Evolutionary conservation across 1,284 basidiomycete species (phyloP), one percentile per base, ranked within the genome.

Genomic region (Tetrapyrgos nigripes): DNA sequence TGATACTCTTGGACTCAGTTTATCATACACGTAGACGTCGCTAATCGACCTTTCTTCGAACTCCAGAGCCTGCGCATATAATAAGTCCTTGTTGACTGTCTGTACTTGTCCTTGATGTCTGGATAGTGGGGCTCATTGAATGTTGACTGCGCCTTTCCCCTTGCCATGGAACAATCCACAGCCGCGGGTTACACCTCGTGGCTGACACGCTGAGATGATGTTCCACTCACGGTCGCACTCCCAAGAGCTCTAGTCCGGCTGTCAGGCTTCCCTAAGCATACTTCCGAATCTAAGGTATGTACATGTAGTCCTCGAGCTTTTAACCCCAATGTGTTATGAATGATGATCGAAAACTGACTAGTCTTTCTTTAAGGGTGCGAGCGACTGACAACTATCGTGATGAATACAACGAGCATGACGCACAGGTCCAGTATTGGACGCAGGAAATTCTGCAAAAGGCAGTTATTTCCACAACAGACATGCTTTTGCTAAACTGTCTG

Each of bases 141-240:
- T 9, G 37, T n/a, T 40, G 4, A 40, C 37, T 40, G 37, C 37
- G 37, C 13, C 17, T 8, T 40, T 11, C 17, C 37, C 37, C 19
- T 40, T 17, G 13, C 19, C 17, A 17, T 17, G 37, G 26, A 45
- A 27, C 19, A 31, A 45, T 26, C 17, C 21, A 13, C 26, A 31
- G 29, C 21, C 37, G 19, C 37, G 19, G 17, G 13, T 40, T 33
- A 48, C 29, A 49, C 50, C 66, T 67, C 66, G 43, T 67, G 66
- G 60, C 14, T 24, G 59, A 40, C 64, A 67, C 61, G 66, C 63
- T 54, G 51, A 33, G 31, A 49, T 47, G 24, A 24, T 54, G 46
- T 46, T 27, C 13, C 11, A 13, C 28, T 48, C 44, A 14, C 4
- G 17, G 33, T 29, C 27, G 28, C 33, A 48, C 29, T 29, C 57